A percentile compares a stretch with the other conserved stretches of the same genome.
phyloP scores from a whole-genome alignment of 164 flowering plant genomes.

The Cinnamomum micranthum region DNA sequence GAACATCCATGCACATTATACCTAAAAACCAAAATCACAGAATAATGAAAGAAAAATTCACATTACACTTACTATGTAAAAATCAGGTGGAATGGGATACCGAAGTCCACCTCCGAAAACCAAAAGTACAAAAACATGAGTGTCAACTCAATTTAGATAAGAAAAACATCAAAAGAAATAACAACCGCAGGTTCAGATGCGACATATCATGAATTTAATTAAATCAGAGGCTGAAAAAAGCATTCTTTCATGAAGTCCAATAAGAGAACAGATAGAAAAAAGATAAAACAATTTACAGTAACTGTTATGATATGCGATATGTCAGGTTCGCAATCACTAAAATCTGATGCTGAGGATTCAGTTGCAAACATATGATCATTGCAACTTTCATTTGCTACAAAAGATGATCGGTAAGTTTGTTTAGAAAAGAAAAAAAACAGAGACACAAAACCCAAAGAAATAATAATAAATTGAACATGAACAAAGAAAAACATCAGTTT shows the following conservation, averaged over 20 bases:
- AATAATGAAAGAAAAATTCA: neutral
- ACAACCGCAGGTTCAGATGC: neutral
- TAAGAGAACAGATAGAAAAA: too few species aligned
- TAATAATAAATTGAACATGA: neutral
- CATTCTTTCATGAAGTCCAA: neutral
- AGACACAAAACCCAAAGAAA: too few species aligned
- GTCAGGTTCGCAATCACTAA: neutral
- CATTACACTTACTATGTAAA: neutral
- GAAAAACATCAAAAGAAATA: neutral
- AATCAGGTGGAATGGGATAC: neutral
- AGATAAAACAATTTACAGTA: neutral
- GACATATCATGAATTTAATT: neutral
- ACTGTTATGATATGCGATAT: neutral
- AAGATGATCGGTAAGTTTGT: neutral
- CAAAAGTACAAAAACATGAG: too few species aligned
- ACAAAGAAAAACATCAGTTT: neutral
- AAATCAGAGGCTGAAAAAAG: neutral
- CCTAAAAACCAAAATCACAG: neutral
- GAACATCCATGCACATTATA: neutral
- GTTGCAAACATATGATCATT: neutral
- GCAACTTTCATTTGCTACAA: neutral
- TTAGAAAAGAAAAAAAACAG: too few species aligned
- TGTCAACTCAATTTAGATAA: neutral
- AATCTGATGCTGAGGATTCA: neutral
- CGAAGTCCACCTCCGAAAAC: neutral